These are phyloP conservation scores for Pseudogymnoascus sp. DNA, from an alignment of 2,329 filamentous ascomycete species.

Conservation along the genomic window DNA sequence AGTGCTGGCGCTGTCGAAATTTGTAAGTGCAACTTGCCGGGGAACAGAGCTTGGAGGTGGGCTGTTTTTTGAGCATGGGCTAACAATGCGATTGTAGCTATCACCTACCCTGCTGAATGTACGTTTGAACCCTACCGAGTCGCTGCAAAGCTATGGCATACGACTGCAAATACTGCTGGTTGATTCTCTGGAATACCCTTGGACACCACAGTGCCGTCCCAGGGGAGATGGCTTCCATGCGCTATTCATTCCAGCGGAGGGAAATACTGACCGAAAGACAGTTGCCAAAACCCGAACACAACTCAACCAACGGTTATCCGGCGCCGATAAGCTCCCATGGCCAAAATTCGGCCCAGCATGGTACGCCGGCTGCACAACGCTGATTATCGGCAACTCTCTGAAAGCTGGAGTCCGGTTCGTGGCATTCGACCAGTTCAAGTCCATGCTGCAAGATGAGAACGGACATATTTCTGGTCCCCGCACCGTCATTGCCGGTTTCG, in stretches of 20 bases:
- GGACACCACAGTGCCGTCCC: background rate
- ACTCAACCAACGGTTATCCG: conserved; percentile 75
- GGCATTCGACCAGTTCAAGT: conserved; percentile 92
- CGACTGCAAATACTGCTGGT: background rate
- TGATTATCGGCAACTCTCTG: conserved; percentile 92
- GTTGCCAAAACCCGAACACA: conserved; percentile 91
- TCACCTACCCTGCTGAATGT: conserved; percentile 94
- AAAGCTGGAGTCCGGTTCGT: conserved; percentile 97
- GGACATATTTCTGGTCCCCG: conserved; percentile 84
- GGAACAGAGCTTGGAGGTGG: background rate
- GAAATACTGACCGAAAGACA: conserved; percentile 11
- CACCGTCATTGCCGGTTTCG: conserved; percentile 89
- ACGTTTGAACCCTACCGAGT: conserved; percentile 30
- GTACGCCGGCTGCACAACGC: conserved; percentile 95
- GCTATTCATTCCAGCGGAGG: background rate
- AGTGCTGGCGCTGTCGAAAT: conserved; percentile 95
- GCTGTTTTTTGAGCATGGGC: conserved; percentile 19
- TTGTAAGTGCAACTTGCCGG: conserved; percentile 40
- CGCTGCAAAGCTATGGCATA: background rate
- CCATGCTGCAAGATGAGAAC: conserved; percentile 68
- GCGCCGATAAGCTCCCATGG: conserved; percentile 84
- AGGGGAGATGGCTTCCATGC: background rate
- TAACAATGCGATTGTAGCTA: conserved; percentile 41
- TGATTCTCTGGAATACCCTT: background rate
- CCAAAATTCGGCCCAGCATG: conserved; percentile 88